Evolutionary conservation across 176 grass and related monocot species (phyloP).

Genomic region (Aegilops sharonensis): DNA sequence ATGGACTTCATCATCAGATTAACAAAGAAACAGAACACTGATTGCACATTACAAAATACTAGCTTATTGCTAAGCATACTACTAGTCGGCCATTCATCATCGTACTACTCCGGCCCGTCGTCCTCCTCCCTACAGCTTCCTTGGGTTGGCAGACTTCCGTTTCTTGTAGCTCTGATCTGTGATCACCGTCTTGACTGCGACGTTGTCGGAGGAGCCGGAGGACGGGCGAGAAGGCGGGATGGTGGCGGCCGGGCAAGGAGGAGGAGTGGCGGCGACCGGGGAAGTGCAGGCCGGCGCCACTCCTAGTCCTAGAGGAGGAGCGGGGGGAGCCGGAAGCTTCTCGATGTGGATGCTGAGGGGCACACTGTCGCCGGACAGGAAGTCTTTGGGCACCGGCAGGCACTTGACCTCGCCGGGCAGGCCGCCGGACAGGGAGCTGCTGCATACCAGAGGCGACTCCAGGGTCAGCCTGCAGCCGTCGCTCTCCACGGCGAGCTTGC

Average conservation of each 20-base stretch:
- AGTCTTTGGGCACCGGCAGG: neutral
- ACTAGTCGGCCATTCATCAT: neutral
- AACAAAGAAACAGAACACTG: neutral
- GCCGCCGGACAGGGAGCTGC: slow-evolving; percentile 5
- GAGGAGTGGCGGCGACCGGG: neutral
- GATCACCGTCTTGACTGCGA: neutral
- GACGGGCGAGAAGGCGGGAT: neutral
- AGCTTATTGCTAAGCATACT: neutral
- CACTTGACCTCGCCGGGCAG: neutral
- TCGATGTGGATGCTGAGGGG: slow-evolving; percentile 14
- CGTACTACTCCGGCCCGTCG: neutral
- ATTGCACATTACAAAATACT: neutral
- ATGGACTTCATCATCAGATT: neutral
- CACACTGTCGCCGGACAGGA: neutral
- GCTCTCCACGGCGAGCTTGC: slow-evolving; percentile 10
- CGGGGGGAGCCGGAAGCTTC: neutral
- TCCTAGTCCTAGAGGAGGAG: neutral
- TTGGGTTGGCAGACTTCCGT: neutral
- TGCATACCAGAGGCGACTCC: neutral
- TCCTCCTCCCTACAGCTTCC: neutral
- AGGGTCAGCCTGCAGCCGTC: neutral
- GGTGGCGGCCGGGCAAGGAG: neutral
- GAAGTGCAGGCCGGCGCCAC: neutral
- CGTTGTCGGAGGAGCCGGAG: neutral
- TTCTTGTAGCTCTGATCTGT: slow-evolving; percentile 8